Evolutionary conservation across 768 basidiomycete species (phyloP), one percentile per base, ranked within the genome.

Genomic region (Crassisporium funariophilum): DNA sequence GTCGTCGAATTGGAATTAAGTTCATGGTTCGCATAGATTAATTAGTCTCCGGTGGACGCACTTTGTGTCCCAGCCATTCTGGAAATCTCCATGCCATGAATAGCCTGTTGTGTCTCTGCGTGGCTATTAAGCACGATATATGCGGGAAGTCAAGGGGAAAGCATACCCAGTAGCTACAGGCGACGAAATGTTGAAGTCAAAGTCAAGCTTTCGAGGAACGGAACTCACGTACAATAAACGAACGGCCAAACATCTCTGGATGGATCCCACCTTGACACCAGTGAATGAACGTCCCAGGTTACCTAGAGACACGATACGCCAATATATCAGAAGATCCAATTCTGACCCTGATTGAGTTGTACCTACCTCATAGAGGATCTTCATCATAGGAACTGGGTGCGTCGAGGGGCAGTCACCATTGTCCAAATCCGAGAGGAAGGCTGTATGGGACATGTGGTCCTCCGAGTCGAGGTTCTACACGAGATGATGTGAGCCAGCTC

Each of bases 21-120:
- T n/a, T n/a, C n/a, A n/a, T n/a, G n/a, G n/a, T n/a, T n/a, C n/a
- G n/a, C n/a, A n/a, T n/a, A n/a, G n/a, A n/a, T n/a, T n/a, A n/a
- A n/a, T n/a, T n/a, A n/a, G n/a, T n/a, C n/a, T n/a, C n/a, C 20
- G 15, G 3, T 16, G 15, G 13, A 40, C 57, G 4, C 46, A 61
- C 63, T 39, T 42, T 29, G 60, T 62, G 41, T 77, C 73, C 80
- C 80, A 82, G 2, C 80, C 77, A 43, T 75, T 75, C 54, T 69
- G 71, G 60, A 74, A 77, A 57, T 77, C 75, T 0, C 64, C 73
- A 50, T 74, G 73, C 61, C 71, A 70, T 7, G 74, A 76, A 56
- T 70, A 76, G 12, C 78, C 78, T 12, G 77, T 79, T 0, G 77
- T 69, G 49, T 82, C 80, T 6, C 79, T 80, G 48, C 52, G 56